Evolutionary conservation across 2,329 filamentous ascomycete species (phyloP), one percentile per base, ranked within the genome.

Genomic region (Ascochyta lentis): DNA sequence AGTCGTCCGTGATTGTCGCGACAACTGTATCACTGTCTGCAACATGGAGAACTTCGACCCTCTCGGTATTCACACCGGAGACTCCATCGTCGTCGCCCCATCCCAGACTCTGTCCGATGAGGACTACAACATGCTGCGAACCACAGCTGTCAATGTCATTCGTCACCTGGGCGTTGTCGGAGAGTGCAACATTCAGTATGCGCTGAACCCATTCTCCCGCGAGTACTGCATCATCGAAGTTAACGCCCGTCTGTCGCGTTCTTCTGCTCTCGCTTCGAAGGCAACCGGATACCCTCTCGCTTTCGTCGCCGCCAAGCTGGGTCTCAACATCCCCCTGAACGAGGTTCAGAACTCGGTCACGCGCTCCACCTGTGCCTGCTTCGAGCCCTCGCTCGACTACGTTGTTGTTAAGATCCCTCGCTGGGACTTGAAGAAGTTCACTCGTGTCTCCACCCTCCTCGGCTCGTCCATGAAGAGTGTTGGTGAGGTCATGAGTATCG

Each of bases 41-140:
- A 99, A 99, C 82, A 98, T 99, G 95, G 95, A 99, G 81, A 99
- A 99, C 80, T 99, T 99, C 71, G 95, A 99, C 76, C 95, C 95
- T 51, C 87, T 99, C 1, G 95, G 95, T 69, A 98, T 98, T 61
- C 95, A 98, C 73, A 99, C 95, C 3, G 95, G 95, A 76, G 95
- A 99, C 75, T 98, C 94, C 12, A 97, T 99, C 64, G 95, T 99
- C 48, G 95, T 99, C 42, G 95, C 95, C 8, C 95, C 95, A 37
- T 98, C 94, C 3, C 95, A 98, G 78, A 99, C 95, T 0, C 83
- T 99, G 19, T 96, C 92, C 3, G 94, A 99, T 58, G 92, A 97
- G 75, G 95, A 99, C 77, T 99, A 98, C 83, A 96, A 98, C 79
- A 98, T 98, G 95, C 86, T 99, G 29, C 89, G 95, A 65, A 97